Conservation (phyloP, 2,329 filamentous ascomycete species). For the Aspergillus amoenus region DNA sequence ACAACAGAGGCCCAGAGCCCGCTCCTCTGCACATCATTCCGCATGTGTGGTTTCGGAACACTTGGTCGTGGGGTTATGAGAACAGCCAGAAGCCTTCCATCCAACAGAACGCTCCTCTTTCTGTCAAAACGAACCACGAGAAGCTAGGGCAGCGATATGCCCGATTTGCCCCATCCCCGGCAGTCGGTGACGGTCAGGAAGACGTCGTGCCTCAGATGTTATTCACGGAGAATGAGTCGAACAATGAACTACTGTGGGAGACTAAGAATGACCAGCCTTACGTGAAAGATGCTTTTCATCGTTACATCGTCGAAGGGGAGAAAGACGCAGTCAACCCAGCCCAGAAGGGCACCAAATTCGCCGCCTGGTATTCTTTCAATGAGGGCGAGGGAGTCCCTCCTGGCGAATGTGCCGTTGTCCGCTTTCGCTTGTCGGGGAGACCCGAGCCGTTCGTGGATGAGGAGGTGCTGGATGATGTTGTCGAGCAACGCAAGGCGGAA, state of each 20-base stretch:
- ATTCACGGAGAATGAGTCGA: constrained; percentile 96
- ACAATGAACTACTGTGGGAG: constrained; percentile 73
- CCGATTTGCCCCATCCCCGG: constrained; percentile 84
- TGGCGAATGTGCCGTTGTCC: constrained; percentile 91
- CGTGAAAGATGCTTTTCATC: constrained; percentile 94
- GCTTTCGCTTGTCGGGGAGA: constrained; percentile 80
- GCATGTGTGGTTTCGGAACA: constrained; percentile 96
- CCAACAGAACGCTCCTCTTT: constrained; percentile 61
- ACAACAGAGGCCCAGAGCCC: constrained; percentile 88
- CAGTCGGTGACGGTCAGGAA: constrained; percentile 72
- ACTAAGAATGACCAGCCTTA: constrained; percentile 77
- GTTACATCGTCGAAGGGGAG: constrained; percentile 78
- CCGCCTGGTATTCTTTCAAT: constrained; percentile 89
- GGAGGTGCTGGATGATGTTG: constrained; percentile 85
- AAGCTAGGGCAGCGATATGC: constrained; percentile 81
- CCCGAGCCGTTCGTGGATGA: constrained; percentile 81
- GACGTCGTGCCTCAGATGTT: constrained; percentile 83
- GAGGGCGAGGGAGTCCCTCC: constrained; percentile 83
- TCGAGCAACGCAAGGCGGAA: constrained; percentile 82
- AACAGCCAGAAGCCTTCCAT: constrained; percentile 77
- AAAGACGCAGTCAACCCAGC: constrained; percentile 79
- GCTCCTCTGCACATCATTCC: constrained; percentile 91
- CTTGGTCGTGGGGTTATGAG: constrained; percentile 92
- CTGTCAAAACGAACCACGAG: constrained; percentile 74
- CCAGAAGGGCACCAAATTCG: constrained; percentile 79